phyloP scores from a whole-genome alignment of 2,329 filamentous ascomycete genomes.

The Myriosclerotinia scirpicola region DNA sequence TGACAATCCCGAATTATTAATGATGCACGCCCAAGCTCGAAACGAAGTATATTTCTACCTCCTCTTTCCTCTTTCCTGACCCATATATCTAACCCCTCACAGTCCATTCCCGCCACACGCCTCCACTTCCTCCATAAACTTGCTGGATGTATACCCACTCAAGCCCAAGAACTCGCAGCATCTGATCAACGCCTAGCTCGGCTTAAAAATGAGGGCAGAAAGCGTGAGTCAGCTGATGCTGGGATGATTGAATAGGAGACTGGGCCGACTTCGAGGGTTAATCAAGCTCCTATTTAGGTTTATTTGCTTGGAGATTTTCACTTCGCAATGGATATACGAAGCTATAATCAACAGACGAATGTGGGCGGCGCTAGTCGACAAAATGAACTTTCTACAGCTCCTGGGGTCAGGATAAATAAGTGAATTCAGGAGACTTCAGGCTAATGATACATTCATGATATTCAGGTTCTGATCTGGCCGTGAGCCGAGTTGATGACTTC shows the following conservation, averaged over 20 bases:
- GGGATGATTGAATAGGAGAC: background rate
- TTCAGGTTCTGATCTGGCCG: background rate
- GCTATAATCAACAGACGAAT: background rate
- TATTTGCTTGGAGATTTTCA: background rate
- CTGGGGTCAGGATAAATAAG: background rate
- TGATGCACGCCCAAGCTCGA: conserved; percentile 57
- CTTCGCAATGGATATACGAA: background rate
- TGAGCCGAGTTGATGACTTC: background rate
- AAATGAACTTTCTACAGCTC: background rate
- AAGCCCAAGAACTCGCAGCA: conserved; percentile 9
- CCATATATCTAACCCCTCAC: background rate
- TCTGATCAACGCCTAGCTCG: conserved; percentile 9
- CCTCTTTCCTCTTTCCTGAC: no score
- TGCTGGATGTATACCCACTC: background rate
- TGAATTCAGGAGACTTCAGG: background rate
- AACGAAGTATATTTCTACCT: conserved; percentile 50
- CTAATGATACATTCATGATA: background rate
- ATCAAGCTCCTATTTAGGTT: background rate
- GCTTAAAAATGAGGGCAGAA: conserved; percentile 4
- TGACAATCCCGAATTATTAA: conserved; percentile 57
- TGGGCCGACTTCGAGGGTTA: conserved; percentile 2
- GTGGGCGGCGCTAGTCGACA: background rate
- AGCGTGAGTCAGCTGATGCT: conserved; percentile 13
- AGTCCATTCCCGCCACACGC: conserved; percentile 58
- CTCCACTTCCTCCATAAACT: conserved; percentile 54